phyloP scores from a whole-genome alignment of 441 rosid species.

The Syzygium syzygioides region DNA sequence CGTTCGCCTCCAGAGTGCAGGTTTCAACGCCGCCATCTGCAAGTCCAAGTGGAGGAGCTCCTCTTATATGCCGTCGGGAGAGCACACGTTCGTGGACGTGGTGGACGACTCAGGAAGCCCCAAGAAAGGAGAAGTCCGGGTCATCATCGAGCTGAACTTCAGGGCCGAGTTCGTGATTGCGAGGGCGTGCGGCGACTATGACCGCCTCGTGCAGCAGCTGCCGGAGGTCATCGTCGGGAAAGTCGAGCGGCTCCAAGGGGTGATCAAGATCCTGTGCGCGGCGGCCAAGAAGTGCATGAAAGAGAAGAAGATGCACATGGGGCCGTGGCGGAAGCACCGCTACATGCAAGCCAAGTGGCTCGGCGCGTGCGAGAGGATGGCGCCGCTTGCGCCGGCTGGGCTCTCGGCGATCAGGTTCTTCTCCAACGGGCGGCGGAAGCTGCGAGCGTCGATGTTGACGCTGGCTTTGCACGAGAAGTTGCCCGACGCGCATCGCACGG shows the following conservation, averaged over 20 bases:
- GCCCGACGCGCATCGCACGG: conserved; percentile 31
- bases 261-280: conserved; percentile 34
- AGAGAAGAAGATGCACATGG: conserved; percentile 57
- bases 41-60: conserved; percentile 51
- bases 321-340: conserved; percentile 68
- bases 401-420: conserved; percentile 8
- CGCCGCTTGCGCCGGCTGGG: not conserved
- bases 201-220: conserved; percentile 20
- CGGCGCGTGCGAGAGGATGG: conserved; percentile 26
- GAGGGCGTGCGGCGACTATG: conserved; percentile 52
- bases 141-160: conserved; percentile 50
- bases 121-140: conserved; percentile 37
- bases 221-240: conserved; percentile 60
- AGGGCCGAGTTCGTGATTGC: conserved; percentile 61
- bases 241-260: conserved; percentile 37
- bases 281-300: conserved; percentile 71
- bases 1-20: conserved; percentile 28
- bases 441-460: conserved; percentile 47
- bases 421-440: conserved; percentile 20
- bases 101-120: conserved; percentile 20
- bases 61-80: conserved; percentile 48
- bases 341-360: conserved; percentile 75
- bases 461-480: conserved; percentile 39
- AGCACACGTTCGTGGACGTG: conserved; percentile 52
- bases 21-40: conserved; percentile 39